Percentiles rank a stretch among this genome's conserved stretches.
Evolutionary conservation across 2,329 filamentous ascomycete genomes (phyloP).

Genomic region (Aspergillus carbonarius): DNA sequence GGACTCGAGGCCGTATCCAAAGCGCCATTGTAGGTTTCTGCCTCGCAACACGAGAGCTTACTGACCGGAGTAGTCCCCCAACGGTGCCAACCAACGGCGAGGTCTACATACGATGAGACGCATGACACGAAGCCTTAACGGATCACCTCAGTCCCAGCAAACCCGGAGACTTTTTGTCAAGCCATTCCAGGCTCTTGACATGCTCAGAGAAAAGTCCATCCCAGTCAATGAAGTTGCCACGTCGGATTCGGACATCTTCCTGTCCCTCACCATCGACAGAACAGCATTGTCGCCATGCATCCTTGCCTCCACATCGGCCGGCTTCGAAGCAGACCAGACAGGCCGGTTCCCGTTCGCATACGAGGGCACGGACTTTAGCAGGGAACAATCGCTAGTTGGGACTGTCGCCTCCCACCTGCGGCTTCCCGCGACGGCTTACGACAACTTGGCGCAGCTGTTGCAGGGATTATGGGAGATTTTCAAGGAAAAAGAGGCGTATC

Average conservation of each 20-base stretch:
- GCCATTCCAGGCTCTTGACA: slow-evolving; percentile 53
- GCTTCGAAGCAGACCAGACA: slow-evolving; percentile 46
- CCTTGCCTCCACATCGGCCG: slow-evolving; percentile 56
- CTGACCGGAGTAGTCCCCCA: slow-evolving; percentile 17
- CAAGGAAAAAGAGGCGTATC: slow-evolving; percentile 64
- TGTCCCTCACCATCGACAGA: slow-evolving; percentile 67
- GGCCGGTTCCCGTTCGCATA: slow-evolving; percentile 65
- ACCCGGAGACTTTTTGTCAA: slow-evolving; percentile 57
- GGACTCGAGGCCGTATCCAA: slow-evolving; percentile 33
- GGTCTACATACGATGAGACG: slow-evolving; percentile 51
- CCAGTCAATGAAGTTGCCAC: slow-evolving; percentile 40
- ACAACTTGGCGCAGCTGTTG: slow-evolving; percentile 52
- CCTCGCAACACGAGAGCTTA: background rate
- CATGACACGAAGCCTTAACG: slow-evolving; percentile 17
- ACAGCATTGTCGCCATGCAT: slow-evolving; percentile 63
- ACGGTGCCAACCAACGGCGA: slow-evolving; percentile 45
- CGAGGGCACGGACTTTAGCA: slow-evolving; percentile 45
- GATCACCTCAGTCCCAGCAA: slow-evolving; percentile 1
- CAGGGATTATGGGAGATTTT: slow-evolving; percentile 59
- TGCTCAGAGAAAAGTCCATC: slow-evolving; percentile 56
- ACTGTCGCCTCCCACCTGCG: slow-evolving; percentile 51
- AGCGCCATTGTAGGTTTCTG: slow-evolving; percentile 21
- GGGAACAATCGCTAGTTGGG: slow-evolving; percentile 43
- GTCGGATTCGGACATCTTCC: slow-evolving; percentile 46
- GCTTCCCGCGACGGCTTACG: slow-evolving; percentile 49